Evolutionary conservation across 164 flowering plant genomes (phyloP), one percentile per base, ranked within the genome.

Genomic region (Vitis cinerea): DNA sequence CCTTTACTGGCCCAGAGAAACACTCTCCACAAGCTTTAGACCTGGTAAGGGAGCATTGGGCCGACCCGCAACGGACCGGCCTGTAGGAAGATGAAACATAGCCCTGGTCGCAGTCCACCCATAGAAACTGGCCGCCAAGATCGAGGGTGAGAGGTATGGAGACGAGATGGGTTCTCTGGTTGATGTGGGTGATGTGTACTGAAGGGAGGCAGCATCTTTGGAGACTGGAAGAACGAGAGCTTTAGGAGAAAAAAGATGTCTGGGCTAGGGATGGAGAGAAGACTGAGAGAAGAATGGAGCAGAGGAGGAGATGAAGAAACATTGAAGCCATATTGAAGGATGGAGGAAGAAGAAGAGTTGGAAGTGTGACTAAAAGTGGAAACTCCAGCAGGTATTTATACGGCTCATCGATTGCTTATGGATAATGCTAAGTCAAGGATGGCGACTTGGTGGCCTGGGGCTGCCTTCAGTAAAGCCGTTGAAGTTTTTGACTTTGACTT

Each of bases 171-270:
- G 80, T 79, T 47, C 82, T 51, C n/a, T 65, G 67, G 13, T 17
- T 31, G 15, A 82, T 7, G 0, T 51, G 54, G 19, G 82, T 71
- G 13, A 64, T 2, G 73, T 76, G 73, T 76, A 79, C 57, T 77
- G 84, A 15, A 72, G 68, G 1, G 80, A 70, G 1, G 76, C 27
- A 2, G 75, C 9, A 59, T 82, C 80, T 52, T 79, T 79, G 8
- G 70, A 11, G 55, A 82, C 71, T 2, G 80, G 82, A 13, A 82
- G 68, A 15, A 74, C 31, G 0, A 82, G 68, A 17, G 66, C 66
- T 67, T 58, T 71, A 29, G 67, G 76, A 50, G 61, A 8, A 58
- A 8, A 58, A 57, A 15, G 72, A 49, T 14, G 65, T 19, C 9
- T 50, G 51, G 23, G 62, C 66, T 23, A 12, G 0, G 44, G 53